Evolutionary conservation across 805 yeast species (phyloP).

Genomic region (Jamesozyma lodderae): DNA sequence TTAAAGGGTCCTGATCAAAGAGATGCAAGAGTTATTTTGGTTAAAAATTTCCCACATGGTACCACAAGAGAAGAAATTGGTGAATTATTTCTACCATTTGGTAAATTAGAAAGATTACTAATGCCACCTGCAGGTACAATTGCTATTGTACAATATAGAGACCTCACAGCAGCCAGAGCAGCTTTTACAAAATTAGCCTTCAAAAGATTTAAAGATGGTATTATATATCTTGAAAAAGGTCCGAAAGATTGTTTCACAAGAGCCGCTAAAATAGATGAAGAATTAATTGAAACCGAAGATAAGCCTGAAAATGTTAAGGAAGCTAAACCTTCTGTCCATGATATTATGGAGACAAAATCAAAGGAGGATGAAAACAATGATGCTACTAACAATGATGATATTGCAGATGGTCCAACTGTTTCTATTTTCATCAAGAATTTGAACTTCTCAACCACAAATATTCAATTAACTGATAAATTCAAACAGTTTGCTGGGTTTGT

Average conservation of each 20-base stretch:
- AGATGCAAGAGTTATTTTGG: slow-evolving; percentile 72
- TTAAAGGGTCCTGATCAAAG: slow-evolving; percentile 40
- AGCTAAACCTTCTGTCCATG: slow-evolving; percentile 19
- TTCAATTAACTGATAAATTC: slow-evolving; percentile 52
- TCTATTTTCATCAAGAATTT: slow-evolving; percentile 88
- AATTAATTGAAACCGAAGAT: slow-evolving; percentile 25
- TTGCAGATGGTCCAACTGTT: slow-evolving; percentile 61
- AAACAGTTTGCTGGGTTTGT: slow-evolving; percentile 69
- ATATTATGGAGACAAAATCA: slow-evolving; percentile 30
- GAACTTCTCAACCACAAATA: slow-evolving; percentile 68
- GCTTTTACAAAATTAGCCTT: slow-evolving; percentile 86
- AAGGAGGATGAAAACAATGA: slow-evolving; percentile 38
- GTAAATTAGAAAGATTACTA: slow-evolving; percentile 67
- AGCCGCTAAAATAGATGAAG: slow-evolving; percentile 41
- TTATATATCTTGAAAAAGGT: slow-evolving; percentile 87
- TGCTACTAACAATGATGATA: slow-evolving; percentile 26
- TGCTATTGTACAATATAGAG: slow-evolving; percentile 85
- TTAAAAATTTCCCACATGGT: slow-evolving; percentile 86
- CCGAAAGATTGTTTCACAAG: slow-evolving; percentile 71
- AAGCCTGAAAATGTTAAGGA: slow-evolving; percentile 29
- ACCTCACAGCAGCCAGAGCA: slow-evolving; percentile 72
- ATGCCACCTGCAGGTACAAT: slow-evolving; percentile 97
- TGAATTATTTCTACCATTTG: slow-evolving; percentile 71
- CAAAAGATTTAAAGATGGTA: slow-evolving; percentile 78
- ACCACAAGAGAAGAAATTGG: slow-evolving; percentile 74